phyloP scores from a whole-genome alignment of 805 yeast species.

The Nakazawaea peltata region DNA sequence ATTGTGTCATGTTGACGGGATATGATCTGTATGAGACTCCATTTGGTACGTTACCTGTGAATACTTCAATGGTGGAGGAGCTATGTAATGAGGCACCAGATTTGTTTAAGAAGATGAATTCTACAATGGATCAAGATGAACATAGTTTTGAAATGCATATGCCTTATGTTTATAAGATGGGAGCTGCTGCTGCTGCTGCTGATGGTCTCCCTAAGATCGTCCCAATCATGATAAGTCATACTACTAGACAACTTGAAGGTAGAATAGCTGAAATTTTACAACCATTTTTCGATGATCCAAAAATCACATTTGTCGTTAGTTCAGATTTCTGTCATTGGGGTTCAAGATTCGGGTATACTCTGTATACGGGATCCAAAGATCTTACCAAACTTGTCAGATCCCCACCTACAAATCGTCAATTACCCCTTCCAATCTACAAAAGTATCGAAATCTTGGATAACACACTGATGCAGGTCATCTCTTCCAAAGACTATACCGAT shows the following conservation, averaged over 20 bases:
- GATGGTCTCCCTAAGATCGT: conserved; percentile 55
- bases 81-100: conserved; percentile 27
- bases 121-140: conserved; percentile 67
- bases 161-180: conserved; percentile 56
- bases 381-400: conserved; percentile 12
- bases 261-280: conserved; percentile 39
- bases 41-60: conserved; percentile 66
- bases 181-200: conserved; percentile 21
- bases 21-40: conserved; percentile 71
- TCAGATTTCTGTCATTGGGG: conserved; percentile 98
- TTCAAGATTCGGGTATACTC: conserved; percentile 48
- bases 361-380: conserved; percentile 33
- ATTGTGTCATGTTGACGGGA: conserved; percentile 43
- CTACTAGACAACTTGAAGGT: conserved; percentile 35
- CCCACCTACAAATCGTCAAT: not conserved
- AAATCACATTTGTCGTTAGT: conserved; percentile 68
- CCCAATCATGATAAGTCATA: conserved; percentile 74
- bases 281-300: conserved; percentile 45
- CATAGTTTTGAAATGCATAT: conserved; percentile 95
- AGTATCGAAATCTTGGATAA: conserved; percentile 72
- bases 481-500: conserved; percentile 41
- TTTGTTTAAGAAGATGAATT: conserved; percentile 47
- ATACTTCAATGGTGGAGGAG: conserved; percentile 32
- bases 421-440: conserved; percentile 46
- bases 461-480: conserved; percentile 55